Base-by-base conservation (phyloP, 495 filamentous ascomycete genomes). In the Lophium mytilinum region DNA sequence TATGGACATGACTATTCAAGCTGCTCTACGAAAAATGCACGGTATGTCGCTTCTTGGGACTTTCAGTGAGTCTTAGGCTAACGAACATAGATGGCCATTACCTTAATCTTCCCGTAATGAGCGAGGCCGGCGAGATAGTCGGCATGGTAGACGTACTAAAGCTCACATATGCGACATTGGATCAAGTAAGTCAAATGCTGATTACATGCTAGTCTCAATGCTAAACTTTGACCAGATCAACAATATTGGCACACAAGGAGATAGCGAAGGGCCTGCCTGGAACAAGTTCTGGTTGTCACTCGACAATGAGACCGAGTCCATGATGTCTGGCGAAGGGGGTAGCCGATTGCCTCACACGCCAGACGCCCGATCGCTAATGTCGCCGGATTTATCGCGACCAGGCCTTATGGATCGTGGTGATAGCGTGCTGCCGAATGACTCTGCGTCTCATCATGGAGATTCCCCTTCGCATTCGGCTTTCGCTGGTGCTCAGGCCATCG, bases 261-360 rank as follows among this genome's bases (percentile, higher is more conserved):
- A 98, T 66, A 89, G 83, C 62, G 93, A 97, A 72, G 93, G 93
- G 0, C 93, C 93, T 14, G 93, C 93, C 12, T 98, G 93, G 93
- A 95, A 96, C 75, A 97, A 96, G 74, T 98, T 98, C 76, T 98
- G 93, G 93, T 76, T 97, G 52, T 96, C 93, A 3, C 82, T 98
- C 61, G 91, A 96, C 71, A 84, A 94, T 65, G 93, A 96, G 67
- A 93, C 92, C 4, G 93, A 97, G 71, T 98, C 93, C 0, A 86
- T 95, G 77, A 83, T 97, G 59, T 99, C 93, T 53, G 93, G 94
- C 45, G 76, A 78, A 51, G 88, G 90, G 55, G 87, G 88, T 52
- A 82, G 79, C 62, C 83, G 85, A 52, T 75, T 78, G 57, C 69
- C 80, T 46, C 70, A 83, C 65, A 76, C 85, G 61, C 66, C 85